Percentiles rank a stretch among this genome's conserved stretches.
Conservation (phyloP, 805 yeast species). For the Zygotorulaspora danielsina region DNA sequence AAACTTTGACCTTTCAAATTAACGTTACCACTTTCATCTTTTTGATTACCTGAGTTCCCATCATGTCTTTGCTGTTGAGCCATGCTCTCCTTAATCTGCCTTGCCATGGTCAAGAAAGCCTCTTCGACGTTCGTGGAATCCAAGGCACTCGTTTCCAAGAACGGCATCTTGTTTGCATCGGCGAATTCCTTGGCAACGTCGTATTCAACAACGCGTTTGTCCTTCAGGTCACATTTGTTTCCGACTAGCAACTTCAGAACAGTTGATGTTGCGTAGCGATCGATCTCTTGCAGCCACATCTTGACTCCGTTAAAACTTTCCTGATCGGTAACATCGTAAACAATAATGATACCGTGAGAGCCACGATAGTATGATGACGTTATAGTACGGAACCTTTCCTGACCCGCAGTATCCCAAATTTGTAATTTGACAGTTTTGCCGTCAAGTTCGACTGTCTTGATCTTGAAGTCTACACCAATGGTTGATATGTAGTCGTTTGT, state of each 20-base stretch:
- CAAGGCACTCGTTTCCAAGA: slow-evolving; percentile 93
- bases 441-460: slow-evolving; percentile 86
- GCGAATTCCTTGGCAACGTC: slow-evolving; percentile 97
- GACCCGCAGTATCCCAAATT: slow-evolving; percentile 99
- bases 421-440: slow-evolving; percentile 97
- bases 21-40: slow-evolving; percentile 55
- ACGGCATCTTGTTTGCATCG: slow-evolving; percentile 84
- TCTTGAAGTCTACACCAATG: slow-evolving; percentile 93
- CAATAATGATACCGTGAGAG: slow-evolving; percentile 97
- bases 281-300: slow-evolving; percentile 98
- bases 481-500: slow-evolving; percentile 96
- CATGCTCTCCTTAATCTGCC: slow-evolving; percentile 96
- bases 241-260: slow-evolving; percentile 95
- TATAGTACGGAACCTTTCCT: slow-evolving; percentile 96
- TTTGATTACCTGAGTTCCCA: slow-evolving; percentile 25
- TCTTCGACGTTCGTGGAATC: slow-evolving; percentile 96
- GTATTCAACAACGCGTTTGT: slow-evolving; percentile 92
- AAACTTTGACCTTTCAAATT: slow-evolving; percentile 69
- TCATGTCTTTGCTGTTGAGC: slow-evolving; percentile 51
- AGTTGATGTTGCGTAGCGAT: slow-evolving; percentile 96
- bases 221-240: slow-evolving; percentile 90
- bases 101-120: slow-evolving; percentile 97
- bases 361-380: slow-evolving; percentile 97
- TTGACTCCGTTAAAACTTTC: slow-evolving; percentile 93
- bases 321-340: slow-evolving; percentile 96